Evolutionary conservation across 129 eudicot genomes (phyloP).

Genomic region (Artemisia annua): DNA sequence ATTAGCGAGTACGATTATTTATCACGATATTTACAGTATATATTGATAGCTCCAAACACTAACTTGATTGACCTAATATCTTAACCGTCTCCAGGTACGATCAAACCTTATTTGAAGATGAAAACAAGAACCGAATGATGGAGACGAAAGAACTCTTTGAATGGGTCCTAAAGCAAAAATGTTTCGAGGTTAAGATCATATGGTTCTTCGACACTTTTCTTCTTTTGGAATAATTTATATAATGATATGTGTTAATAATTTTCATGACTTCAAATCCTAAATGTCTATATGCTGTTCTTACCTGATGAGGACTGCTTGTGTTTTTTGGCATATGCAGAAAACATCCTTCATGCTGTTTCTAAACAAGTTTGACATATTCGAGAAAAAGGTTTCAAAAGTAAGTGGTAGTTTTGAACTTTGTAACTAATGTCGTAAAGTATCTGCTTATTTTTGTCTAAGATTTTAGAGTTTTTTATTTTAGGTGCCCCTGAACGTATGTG

Average conservation of each 20-base stretch:
- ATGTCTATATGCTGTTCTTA: background rate
- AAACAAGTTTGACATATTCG: slow-evolving; percentile 95
- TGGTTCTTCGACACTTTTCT: too few relatives aligned
- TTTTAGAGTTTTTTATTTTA: slow-evolving; percentile 30
- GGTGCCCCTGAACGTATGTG: slow-evolving; percentile 84
- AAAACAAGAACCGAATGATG: slow-evolving; percentile 80
- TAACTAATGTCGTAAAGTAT: background rate
- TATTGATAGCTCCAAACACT: slow-evolving; percentile 5
- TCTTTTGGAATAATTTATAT: background rate
- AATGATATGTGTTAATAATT: background rate
- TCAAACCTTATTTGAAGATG: slow-evolving; percentile 91
- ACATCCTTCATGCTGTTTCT: slow-evolving; percentile 96
- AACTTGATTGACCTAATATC: background rate
- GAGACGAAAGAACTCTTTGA: slow-evolving; percentile 95
- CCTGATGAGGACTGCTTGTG: slow-evolving; percentile 7
- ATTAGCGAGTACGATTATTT: slow-evolving; percentile 81
- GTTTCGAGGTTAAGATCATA: slow-evolving; percentile 63
- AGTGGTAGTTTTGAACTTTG: slow-evolving; percentile 26
- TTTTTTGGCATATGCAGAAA: slow-evolving; percentile 68
- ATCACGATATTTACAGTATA: slow-evolving; percentile 7
- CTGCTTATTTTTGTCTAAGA: slow-evolving; percentile 14
- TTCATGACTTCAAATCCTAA: slow-evolving; percentile 5
- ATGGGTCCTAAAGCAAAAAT: slow-evolving; percentile 93
- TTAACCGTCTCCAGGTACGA: slow-evolving; percentile 66
- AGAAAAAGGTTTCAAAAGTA: slow-evolving; percentile 89